Conservation (phyloP, 2,329 filamentous ascomycete genomes). For the Aspergillus phoenicis region DNA sequence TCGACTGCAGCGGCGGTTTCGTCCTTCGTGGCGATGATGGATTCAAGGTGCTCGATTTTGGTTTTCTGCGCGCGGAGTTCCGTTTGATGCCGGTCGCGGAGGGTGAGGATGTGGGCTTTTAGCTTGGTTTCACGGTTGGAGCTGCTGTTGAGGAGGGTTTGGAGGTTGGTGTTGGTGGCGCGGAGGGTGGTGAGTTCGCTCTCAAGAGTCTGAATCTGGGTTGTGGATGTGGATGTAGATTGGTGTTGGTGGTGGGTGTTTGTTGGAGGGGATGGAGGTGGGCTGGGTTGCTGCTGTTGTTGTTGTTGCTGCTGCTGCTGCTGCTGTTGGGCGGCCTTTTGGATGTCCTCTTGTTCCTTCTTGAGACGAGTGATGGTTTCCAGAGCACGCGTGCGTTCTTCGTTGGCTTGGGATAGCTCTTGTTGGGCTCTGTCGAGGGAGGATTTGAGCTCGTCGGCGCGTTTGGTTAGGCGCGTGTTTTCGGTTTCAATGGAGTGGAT, state of each 20-base stretch:
- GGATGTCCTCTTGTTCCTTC: constrained; percentile 25
- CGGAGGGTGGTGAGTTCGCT: constrained; percentile 42
- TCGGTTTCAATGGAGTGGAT: constrained; percentile 44
- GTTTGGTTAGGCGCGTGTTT: constrained; percentile 39
- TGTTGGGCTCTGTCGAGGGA: constrained; percentile 35
- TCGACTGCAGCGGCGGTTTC: constrained; percentile 44
- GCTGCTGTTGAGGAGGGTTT: constrained; percentile 35
- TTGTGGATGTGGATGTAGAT: constrained; percentile 9
- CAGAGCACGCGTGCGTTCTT: constrained; percentile 36
- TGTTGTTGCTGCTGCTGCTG: not conserved
- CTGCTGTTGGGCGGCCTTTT: not conserved
- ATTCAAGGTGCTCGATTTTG: constrained; percentile 38
- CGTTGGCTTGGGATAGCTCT: constrained; percentile 33
- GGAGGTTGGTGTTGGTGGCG: constrained; percentile 41
- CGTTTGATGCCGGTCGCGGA: constrained; percentile 17
- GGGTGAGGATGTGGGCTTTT: constrained; percentile 34
- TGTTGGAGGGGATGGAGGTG: constrained; percentile 32
- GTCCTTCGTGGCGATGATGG: constrained; percentile 43
- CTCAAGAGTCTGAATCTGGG: constrained; percentile 34
- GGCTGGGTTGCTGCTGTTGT: constrained; percentile 32
- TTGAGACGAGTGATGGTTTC: constrained; percentile 35
- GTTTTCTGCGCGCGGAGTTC: constrained; percentile 33
- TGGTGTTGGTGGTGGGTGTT: constrained; percentile 26
- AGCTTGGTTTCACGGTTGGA: constrained; percentile 40
- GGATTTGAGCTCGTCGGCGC: constrained; percentile 38